These are phyloP conservation scores for Pichia sp. DNA, from an alignment of 1,139 yeast species.

Conservation along the genomic window DNA sequence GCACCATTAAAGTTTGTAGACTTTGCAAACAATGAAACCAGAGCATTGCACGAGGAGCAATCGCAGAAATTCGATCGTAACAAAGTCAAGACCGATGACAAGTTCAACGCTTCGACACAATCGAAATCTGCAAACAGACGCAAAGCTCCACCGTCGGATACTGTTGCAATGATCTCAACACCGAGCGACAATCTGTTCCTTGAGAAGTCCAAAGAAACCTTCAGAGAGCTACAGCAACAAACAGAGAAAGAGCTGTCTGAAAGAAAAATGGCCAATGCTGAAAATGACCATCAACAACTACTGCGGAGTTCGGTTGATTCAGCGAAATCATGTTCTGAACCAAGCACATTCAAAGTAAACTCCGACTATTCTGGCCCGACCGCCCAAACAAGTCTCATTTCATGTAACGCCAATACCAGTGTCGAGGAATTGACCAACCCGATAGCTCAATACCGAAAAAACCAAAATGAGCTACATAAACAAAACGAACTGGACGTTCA, in stretches of 20 bases:
- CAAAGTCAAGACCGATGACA: background rate
- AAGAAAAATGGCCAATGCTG: conserved; percentile 1
- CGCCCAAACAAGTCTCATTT: conserved; percentile 21
- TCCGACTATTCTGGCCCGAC: conserved; percentile 42
- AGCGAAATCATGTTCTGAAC: conserved; percentile 17
- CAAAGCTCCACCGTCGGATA: no score
- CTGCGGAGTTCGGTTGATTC: background rate
- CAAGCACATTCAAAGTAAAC: conserved; percentile 20
- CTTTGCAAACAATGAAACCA: conserved; percentile 33
- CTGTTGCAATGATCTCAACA: no score
- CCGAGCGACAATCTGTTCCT: no score
- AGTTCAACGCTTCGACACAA: no score
- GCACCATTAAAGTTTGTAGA: conserved; percentile 49
- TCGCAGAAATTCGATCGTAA: conserved; percentile 8
- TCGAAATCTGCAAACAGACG: no score
- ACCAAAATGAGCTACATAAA: background rate
- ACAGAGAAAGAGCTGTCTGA: conserved; percentile 19
- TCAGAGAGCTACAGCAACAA: conserved; percentile 20
- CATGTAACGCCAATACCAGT: background rate
- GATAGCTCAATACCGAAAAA: background rate
- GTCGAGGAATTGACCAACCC: background rate
- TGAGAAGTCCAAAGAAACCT: conserved; percentile 20
- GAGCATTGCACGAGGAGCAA: conserved; percentile 14
- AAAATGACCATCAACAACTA: background rate
- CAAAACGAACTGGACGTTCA: no score